Base-by-base conservation (phyloP, 2,329 filamentous ascomycete species). In the Penicillium janthinellum region DNA sequence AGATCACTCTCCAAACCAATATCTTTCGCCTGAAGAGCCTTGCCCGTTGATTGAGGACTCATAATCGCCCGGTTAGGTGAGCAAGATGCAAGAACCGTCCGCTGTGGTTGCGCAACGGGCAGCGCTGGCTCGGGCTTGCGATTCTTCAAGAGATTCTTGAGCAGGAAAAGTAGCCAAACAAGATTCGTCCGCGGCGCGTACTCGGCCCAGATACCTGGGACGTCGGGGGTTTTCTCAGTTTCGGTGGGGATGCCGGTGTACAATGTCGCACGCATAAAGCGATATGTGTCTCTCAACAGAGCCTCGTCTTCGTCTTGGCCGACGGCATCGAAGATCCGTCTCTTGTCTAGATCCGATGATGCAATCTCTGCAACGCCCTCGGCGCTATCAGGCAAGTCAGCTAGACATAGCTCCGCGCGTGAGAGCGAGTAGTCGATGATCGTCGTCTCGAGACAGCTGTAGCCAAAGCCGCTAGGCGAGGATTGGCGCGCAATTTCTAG, bases 371-470 rank as follows among this genome's bases (percentile, higher is more conserved):
- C 67, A 14, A 62, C 51, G n/a, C 66, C 62, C 38, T 67, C 58
- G 0, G 64, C 42, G 14, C 71, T 66, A 48, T 72, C 66, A 10
- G 63, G 65, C 8, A 65, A 39, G 52, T 72, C 67, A 4, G 61
- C 65, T 10, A 66, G 47, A 7, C 67, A 54, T 59, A 88, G 75
- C 25, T 82, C 79, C 1, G 85, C 85, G n/a, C 87, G 83, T 1
- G 86, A 88, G 38, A 89, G 80, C 1, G 87, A 88, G 71, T 89
- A 89, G 71, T 89, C 87, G 64, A 89, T 89, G 25, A 89, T 81
- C 0, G 87, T 88, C 1, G 85, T 85, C 64, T 87, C 83, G 4
- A 88, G 73, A 1, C 78, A 78, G 14, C 84, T 85, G 58, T 85
- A 79, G 2, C 81, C 80, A 25, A 87, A 75, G 20, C 75, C 75